Evolutionary conservation across 1,139 yeast genomes (phyloP).

Genomic region (Diutina ranongensis): DNA sequence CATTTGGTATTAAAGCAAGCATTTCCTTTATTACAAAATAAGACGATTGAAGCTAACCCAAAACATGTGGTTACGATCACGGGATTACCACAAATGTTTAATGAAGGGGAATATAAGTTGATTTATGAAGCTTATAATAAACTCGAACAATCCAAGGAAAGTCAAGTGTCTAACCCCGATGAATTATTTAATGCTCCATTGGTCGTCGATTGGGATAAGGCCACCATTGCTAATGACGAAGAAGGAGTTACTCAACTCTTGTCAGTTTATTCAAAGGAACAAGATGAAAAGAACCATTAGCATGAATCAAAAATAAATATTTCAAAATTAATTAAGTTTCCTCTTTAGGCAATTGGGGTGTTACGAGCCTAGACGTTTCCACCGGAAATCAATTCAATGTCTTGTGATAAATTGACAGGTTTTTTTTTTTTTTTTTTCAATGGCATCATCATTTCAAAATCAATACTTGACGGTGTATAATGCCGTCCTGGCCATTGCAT

Average conservation of each 20-base stretch:
- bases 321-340: too few relatives aligned
- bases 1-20: conserved; percentile 20
- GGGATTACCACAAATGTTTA: conserved; percentile 22
- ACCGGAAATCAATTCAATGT: too few relatives aligned
- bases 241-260: conserved; percentile 21
- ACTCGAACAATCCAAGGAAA: conserved; percentile 14
- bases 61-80: conserved; percentile 11
- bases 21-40: conserved; percentile 29
- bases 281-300: not conserved
- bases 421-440: not conserved
- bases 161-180: conserved; percentile 20
- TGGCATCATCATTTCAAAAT: not conserved
- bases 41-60: conserved; percentile 11
- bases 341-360: too few relatives aligned
- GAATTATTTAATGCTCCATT: conserved; percentile 32
- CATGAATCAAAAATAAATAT: too few relatives aligned
- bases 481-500: conserved; percentile 50
- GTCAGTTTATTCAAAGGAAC: conserved; percentile 15
- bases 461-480: conserved; percentile 38
- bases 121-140: conserved; percentile 29
- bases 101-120: conserved; percentile 28
- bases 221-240: conserved; percentile 30
- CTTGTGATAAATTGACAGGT: not conserved
- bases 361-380: too few relatives aligned
- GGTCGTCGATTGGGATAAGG: conserved; percentile 39